Conservation (phyloP, 176 grass and related monocot species). For the Saccharum spontaneum region DNA sequence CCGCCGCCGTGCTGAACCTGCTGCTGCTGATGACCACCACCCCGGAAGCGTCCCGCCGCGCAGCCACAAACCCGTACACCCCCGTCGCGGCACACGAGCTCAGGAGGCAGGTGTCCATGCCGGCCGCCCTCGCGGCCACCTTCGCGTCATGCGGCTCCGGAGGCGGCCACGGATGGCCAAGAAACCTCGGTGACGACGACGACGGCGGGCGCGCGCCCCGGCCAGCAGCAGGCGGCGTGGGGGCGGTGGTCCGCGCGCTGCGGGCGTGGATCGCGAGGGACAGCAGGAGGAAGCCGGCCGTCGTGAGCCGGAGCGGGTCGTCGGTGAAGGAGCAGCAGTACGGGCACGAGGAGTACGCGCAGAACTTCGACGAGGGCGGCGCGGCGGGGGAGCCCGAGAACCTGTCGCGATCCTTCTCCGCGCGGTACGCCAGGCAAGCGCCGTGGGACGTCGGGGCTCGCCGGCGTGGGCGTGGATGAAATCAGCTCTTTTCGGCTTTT, state of each 20-base stretch:
- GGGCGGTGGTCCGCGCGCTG: slow-evolving; percentile 18
- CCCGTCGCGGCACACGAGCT: not conserved
- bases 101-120: slow-evolving; percentile 29
- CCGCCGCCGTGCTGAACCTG: not conserved
- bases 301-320: not conserved
- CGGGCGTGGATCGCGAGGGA: slow-evolving; percentile 42
- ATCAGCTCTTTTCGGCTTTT: not conserved
- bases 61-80: not conserved
- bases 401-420: slow-evolving; percentile 55
- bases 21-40: not conserved
- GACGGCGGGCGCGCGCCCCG: not conserved
- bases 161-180: not conserved
- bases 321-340: slow-evolving; percentile 13
- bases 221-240: not conserved
- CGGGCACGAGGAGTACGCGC: slow-evolving; percentile 47
- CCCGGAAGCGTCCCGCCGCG: not conserved
- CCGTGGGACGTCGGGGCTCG: not conserved
- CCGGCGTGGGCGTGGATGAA: not conserved
- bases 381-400: slow-evolving; percentile 51
- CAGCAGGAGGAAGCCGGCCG: not conserved
- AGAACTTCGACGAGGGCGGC: slow-evolving; percentile 75
- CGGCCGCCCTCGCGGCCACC: slow-evolving; percentile 10
- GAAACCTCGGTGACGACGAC: not conserved
- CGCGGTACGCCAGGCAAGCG: slow-evolving; percentile 28
- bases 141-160: slow-evolving; percentile 8